Evolutionary conservation across 129 eudicot species (phyloP).

Genomic region (Chrysanthemum makinoi): DNA sequence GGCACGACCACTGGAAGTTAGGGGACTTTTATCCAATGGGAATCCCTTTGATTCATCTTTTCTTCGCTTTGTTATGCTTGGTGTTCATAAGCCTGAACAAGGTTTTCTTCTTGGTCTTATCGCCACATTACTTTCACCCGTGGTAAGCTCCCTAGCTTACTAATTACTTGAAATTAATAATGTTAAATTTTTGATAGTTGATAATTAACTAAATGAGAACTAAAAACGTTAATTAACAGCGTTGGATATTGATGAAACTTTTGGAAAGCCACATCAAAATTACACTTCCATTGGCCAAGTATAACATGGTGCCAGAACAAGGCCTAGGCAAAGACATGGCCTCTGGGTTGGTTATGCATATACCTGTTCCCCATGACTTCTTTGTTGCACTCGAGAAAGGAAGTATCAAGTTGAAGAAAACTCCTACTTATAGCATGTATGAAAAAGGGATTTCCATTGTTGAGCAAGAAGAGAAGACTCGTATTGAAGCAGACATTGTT

Average conservation of each 20-base stretch:
- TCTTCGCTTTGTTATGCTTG: constrained; percentile 47
- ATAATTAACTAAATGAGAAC: background rate
- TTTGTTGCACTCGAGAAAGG: constrained; percentile 42
- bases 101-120: constrained; percentile 40
- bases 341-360: constrained; percentile 27
- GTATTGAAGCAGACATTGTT: constrained; percentile 44
- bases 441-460: constrained; percentile 51
- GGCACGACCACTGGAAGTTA: constrained; percentile 48
- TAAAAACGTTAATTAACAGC: constrained; percentile 26
- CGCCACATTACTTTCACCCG: constrained; percentile 57
- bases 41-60: constrained; percentile 35
- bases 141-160: constrained; percentile 32
- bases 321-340: constrained; percentile 36
- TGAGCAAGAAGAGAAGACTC: constrained; percentile 21
- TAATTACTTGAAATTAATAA: too few species aligned
- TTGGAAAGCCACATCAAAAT: constrained; percentile 44
- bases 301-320: constrained; percentile 49
- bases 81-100: constrained; percentile 68
- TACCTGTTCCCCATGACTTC: constrained; percentile 36
- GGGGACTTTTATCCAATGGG: constrained; percentile 57
- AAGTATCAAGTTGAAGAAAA: constrained; percentile 46
- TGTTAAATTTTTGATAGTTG: too few species aligned
- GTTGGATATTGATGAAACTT: constrained; percentile 56
- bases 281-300: constrained; percentile 47
- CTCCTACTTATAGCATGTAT: constrained; percentile 34